phyloP scores from a whole-genome alignment of 345 rosid species.

The Arabidopsis arenosa region DNA sequence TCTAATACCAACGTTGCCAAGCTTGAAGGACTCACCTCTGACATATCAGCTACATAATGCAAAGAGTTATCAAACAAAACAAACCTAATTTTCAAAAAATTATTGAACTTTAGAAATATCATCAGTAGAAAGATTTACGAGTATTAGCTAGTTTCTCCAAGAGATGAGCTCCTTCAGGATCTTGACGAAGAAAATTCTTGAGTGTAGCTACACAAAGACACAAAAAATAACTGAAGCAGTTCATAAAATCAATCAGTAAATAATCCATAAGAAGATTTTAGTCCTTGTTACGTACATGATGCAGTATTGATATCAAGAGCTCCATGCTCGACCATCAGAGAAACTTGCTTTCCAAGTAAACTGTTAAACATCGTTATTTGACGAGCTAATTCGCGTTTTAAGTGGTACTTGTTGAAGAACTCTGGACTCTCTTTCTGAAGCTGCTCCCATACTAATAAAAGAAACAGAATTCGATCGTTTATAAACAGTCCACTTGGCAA shows the following conservation, averaged over 20 bases:
- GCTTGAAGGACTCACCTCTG: not conserved
- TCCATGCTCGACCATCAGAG: not conserved
- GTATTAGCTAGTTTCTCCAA: not conserved
- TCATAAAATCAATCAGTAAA: not conserved
- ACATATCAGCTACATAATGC: not conserved
- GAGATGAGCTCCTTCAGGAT: not conserved
- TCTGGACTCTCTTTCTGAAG: conserved; percentile 17
- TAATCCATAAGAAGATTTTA: not conserved
- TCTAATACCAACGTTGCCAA: not conserved
- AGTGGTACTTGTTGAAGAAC: not conserved
- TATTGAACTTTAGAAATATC: not conserved
- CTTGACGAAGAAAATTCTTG: not conserved
- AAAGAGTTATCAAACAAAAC: not conserved
- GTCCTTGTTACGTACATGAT: conserved; percentile 22
- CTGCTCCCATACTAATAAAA: conserved; percentile 36
- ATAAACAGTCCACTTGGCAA: not conserved
- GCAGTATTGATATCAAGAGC: not conserved
- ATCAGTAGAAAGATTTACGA: conserved; percentile 4
- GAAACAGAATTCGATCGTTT: not conserved
- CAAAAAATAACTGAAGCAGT: not conserved
- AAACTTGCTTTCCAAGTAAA: not conserved
- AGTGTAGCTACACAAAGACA: conserved; percentile 8
- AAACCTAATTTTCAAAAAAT: not conserved
- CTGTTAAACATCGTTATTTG: not conserved
- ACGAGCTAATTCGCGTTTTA: not conserved